Conservation (phyloP, 257 asterid species). For the Solanum stenotomum region DNA sequence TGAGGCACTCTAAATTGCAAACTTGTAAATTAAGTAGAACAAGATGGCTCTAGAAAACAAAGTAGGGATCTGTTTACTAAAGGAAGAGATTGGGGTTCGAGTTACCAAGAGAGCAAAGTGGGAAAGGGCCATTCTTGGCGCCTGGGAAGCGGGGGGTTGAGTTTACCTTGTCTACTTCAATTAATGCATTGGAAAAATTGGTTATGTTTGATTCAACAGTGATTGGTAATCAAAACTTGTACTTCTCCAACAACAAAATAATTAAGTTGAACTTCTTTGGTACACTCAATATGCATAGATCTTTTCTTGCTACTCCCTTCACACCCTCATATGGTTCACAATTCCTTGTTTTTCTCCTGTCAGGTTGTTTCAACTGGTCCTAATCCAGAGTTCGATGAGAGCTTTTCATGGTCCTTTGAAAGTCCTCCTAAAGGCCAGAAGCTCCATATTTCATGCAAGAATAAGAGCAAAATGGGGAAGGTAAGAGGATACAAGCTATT, state of each 20-base stretch:
- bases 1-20: background rate
- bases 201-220: background rate
- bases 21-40: background rate
- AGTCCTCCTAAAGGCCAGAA: constrained; percentile 99
- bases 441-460: constrained; percentile 98
- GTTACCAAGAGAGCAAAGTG: background rate
- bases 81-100: background rate
- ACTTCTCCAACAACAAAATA: background rate
- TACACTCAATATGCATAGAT: background rate
- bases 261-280: background rate
- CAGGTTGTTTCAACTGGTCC: constrained; percentile 95
- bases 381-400: constrained; percentile 96
- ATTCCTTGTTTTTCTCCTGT: constrained; percentile 1
- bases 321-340: background rate
- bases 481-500: constrained; percentile 16
- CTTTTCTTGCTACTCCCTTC: background rate
- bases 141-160: background rate
- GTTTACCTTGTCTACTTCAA: background rate
- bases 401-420: constrained; percentile 90
- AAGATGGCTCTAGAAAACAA: background rate
- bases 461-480: constrained; percentile 99
- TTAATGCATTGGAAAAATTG: background rate
- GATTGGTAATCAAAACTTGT: background rate
- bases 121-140: background rate
- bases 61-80: background rate